Percentiles rank a stretch among this genome's conserved stretches.
Conservation (phyloP, 768 basidiomycete genomes). For the Leccinellum albellum region DNA sequence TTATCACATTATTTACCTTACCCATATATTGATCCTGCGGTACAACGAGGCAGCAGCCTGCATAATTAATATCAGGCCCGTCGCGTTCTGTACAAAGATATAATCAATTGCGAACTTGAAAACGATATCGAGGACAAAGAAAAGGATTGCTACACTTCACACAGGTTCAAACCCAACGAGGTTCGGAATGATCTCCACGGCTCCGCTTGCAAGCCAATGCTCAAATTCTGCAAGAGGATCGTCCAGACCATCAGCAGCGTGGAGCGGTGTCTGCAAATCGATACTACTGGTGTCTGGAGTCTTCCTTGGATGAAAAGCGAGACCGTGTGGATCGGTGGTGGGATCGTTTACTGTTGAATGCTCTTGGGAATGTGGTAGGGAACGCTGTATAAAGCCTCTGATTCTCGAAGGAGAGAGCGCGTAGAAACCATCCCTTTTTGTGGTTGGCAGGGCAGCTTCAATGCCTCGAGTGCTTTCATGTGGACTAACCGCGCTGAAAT, state of each 20-base stretch:
- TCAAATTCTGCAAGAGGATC: conserved; percentile 66
- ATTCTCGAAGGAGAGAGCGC: conserved; percentile 26
- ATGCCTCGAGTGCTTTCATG: neutral
- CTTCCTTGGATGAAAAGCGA: neutral
- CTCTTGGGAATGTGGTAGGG: neutral
- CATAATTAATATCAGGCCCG: neutral
- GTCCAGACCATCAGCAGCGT: neutral
- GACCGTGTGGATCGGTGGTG: neutral
- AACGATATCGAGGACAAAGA: too few relatives aligned
- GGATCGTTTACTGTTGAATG: neutral
- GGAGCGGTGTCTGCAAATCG: neutral
- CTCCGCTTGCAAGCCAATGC: conserved; percentile 63
- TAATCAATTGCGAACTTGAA: neutral
- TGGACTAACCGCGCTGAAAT: neutral
- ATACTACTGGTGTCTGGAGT: neutral
- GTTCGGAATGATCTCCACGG: conserved; percentile 47
- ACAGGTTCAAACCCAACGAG: neutral
- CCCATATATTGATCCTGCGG: neutral
- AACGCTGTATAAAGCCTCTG: conserved; percentile 17
- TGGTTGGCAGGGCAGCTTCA: neutral
- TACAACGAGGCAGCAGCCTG: neutral
- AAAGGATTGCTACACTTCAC: too few relatives aligned
- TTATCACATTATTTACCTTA: neutral
- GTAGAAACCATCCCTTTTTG: conserved; percentile 6
- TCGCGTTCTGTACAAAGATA: neutral